Evolutionary conservation across 2,329 filamentous ascomycete genomes (phyloP).

Genomic region (Epichloe elymi): DNA sequence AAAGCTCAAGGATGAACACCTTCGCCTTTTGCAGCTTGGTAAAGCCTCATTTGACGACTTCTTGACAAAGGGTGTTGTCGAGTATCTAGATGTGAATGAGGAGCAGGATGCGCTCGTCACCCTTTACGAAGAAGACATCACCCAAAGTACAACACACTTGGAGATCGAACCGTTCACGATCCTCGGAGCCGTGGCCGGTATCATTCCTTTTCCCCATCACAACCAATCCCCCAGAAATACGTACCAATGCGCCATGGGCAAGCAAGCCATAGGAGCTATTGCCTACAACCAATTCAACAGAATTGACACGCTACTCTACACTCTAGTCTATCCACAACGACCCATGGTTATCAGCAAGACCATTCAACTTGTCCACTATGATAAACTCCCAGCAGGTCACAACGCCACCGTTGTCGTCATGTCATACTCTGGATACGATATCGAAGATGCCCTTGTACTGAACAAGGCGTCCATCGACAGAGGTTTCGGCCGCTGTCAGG

Average conservation of each 20-base stretch:
- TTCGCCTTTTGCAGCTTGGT: conserved; percentile 70
- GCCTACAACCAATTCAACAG: conserved; percentile 96
- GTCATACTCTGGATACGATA: conserved; percentile 99
- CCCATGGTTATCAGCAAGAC: conserved; percentile 96
- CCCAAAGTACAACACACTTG: conserved; percentile 74
- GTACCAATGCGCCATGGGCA: conserved; percentile 99
- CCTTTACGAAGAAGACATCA: conserved; percentile 75
- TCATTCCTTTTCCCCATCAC: conserved; percentile 97
- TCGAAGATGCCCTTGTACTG: conserved; percentile 90
- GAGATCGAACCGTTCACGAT: conserved; percentile 98
- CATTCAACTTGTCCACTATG: conserved; percentile 92
- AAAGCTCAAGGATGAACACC: conserved; percentile 64
- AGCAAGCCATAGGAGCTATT: conserved; percentile 97
- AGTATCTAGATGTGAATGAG: conserved; percentile 96
- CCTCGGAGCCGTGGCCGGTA: conserved; percentile 82
- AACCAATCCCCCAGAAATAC: conserved; percentile 98
- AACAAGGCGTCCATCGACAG: conserved; percentile 94
- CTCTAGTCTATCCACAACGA: conserved; percentile 94
- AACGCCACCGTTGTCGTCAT: conserved; percentile 97
- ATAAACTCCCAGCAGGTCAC: conserved; percentile 91
- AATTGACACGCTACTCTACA: conserved; percentile 90
- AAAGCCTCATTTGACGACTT: conserved; percentile 91
- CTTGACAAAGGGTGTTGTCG: conserved; percentile 74
- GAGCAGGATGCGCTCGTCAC: conserved; percentile 94
- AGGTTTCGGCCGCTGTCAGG: conserved; percentile 92